phyloP scores from a whole-genome alignment of 306 rosid species.

The Cucurbita argyrosperma region DNA sequence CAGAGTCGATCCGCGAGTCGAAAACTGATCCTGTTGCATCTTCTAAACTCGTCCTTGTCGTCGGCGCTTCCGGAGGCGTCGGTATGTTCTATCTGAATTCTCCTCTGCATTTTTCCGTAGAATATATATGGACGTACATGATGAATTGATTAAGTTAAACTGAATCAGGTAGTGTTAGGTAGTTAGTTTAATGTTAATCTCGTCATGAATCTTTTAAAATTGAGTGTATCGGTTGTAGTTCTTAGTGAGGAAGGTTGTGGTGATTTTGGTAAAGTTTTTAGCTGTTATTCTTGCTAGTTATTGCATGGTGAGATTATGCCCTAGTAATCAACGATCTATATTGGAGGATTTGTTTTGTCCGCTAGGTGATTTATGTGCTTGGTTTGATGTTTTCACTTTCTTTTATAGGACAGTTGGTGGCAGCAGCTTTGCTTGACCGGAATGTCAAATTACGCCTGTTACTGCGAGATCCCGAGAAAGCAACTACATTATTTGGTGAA shows the following conservation, averaged over 20 bases:
- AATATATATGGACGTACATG: not conserved
- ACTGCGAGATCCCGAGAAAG: constrained; percentile 71
- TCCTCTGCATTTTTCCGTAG: not conserved
- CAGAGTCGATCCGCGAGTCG: constrained; percentile 15
- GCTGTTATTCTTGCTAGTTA: not conserved
- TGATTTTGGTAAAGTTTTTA: not conserved
- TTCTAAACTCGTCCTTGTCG: constrained; percentile 65
- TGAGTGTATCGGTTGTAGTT: not conserved
- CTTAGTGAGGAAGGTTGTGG: not conserved
- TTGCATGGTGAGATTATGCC: not conserved
- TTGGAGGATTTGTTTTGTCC: not conserved
- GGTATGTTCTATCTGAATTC: constrained; percentile 26
- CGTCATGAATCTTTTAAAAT: not conserved
- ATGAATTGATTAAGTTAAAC: not conserved
- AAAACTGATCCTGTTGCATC: constrained; percentile 24
- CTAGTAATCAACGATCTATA: not conserved
- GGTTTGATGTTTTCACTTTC: constrained; percentile 2
- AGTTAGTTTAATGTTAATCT: not conserved
- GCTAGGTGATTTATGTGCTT: not conserved
- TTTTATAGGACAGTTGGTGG: constrained; percentile 77
- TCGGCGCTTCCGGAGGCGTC: constrained; percentile 86
- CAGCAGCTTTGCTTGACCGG: constrained; percentile 64
- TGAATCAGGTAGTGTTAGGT: not conserved
- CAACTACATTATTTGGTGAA: constrained; percentile 50
- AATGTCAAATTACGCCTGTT: constrained; percentile 58